Evolutionary conservation across 495 filamentous ascomycete genomes (phyloP).

Genomic region (Penicillium crystallinum): DNA sequence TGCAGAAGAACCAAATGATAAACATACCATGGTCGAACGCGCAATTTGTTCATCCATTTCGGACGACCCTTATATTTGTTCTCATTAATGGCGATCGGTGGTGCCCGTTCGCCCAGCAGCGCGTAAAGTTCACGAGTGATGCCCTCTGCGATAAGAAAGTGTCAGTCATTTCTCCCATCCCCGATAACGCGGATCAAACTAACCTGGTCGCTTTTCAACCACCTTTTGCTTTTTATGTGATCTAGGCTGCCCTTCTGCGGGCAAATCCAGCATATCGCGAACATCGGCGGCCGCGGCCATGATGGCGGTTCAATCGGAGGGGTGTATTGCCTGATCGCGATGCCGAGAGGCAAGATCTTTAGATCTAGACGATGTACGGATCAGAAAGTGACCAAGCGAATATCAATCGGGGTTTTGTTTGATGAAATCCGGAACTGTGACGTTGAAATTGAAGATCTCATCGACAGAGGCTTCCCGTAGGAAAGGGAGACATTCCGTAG

Average conservation of each 20-base stretch:
- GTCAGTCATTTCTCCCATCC: background rate
- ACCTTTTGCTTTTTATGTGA: slow-evolving; percentile 77
- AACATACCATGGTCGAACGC: slow-evolving; percentile 50
- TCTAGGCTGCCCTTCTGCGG: slow-evolving; percentile 55
- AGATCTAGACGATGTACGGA: background rate
- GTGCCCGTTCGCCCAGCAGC: slow-evolving; percentile 61
- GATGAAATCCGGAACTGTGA: slow-evolving; percentile 2
- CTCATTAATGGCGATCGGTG: slow-evolving; percentile 62
- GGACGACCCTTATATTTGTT: slow-evolving; percentile 62
- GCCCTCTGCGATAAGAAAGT: slow-evolving; percentile 55
- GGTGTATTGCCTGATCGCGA: slow-evolving; percentile 2
- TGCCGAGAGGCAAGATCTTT: background rate
- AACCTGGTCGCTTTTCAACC: slow-evolving; percentile 63
- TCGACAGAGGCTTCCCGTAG: slow-evolving; percentile 14
- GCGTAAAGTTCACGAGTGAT: slow-evolving; percentile 63
- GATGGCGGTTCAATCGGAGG: slow-evolving; percentile 16
- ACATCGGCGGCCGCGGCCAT: slow-evolving; percentile 80
- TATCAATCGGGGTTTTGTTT: background rate
- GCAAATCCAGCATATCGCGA: slow-evolving; percentile 83
- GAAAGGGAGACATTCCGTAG: slow-evolving; percentile 14
- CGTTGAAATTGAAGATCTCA: slow-evolving; percentile 14
- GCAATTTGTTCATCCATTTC: slow-evolving; percentile 51
- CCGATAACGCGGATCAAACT: background rate
- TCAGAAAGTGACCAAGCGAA: background rate
- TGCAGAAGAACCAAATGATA: background rate